Evolutionary conservation across 257 asterid genomes (phyloP).

Genomic region (Oldenlandia corymbosa): DNA sequence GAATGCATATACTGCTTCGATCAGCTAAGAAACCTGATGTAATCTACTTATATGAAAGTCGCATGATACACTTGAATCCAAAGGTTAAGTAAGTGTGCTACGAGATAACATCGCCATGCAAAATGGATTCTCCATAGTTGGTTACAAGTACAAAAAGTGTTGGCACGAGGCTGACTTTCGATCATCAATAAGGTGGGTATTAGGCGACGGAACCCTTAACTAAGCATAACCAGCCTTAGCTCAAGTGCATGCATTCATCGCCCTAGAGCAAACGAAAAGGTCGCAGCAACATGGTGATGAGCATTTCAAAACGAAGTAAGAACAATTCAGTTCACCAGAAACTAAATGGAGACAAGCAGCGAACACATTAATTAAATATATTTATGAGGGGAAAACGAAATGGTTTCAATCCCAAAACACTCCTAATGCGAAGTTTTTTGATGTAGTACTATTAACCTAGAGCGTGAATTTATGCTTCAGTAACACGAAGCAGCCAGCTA

Average conservation of each 20-base stretch:
- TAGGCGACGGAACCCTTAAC: too few species aligned
- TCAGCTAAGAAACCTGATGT: not conserved
- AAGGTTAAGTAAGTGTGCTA: not conserved
- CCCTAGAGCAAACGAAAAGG: too few species aligned
- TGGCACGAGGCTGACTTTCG: not conserved
- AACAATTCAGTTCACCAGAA: too few species aligned
- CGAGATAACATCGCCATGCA: constrained; percentile 11
- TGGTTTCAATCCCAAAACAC: not conserved
- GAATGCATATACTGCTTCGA: too few species aligned
- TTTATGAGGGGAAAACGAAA: not conserved
- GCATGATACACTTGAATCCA: not conserved
- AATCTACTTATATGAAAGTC: constrained; percentile 14
- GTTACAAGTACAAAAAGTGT: constrained; percentile 19
- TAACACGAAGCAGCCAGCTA: constrained; percentile 6
- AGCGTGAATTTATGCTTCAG: not conserved
- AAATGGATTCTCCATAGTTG: constrained; percentile 19
- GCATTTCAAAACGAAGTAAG: too few species aligned
- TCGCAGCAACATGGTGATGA: too few species aligned
- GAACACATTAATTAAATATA: not conserved
- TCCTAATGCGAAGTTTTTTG: constrained; percentile 4
- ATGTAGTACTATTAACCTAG: constrained; percentile 2
- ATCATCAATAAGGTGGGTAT: not conserved
- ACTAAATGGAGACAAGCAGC: not conserved
- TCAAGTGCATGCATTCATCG: too few species aligned
- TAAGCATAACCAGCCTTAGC: too few species aligned